Conservation (phyloP, 2,329 filamentous ascomycete genomes). For the Penicillium capsulatum region DNA sequence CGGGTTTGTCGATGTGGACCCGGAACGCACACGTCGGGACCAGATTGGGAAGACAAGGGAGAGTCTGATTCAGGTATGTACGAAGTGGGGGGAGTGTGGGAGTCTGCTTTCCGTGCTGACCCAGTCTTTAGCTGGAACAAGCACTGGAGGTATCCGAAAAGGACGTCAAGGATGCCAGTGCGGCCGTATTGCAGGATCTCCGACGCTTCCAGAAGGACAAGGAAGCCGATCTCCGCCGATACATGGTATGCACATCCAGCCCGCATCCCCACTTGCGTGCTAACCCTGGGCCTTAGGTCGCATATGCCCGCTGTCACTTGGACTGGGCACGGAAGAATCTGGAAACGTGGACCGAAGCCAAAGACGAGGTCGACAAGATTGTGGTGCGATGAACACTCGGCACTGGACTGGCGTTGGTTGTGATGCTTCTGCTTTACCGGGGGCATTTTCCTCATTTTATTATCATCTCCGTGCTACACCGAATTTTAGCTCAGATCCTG, state of each 20-base stretch:
- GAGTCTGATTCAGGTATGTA: constrained; percentile 60
- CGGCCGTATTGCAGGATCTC: constrained; percentile 81
- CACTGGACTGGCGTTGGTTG: neutral
- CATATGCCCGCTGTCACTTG: constrained; percentile 86
- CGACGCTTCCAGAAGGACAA: constrained; percentile 93
- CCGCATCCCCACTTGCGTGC: constrained; percentile 2
- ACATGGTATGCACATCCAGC: constrained; percentile 70
- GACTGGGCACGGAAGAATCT: constrained; percentile 91
- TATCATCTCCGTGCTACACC: too few species aligned
- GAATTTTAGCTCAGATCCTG: too few species aligned
- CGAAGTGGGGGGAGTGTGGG: too few species aligned
- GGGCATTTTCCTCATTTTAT: neutral
- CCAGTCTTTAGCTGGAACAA: constrained; percentile 69
- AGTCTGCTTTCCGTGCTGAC: too few species aligned
- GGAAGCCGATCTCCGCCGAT: constrained; percentile 85
- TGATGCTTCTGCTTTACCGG: neutral
- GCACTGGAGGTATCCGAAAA: constrained; percentile 81
- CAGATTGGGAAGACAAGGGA: constrained; percentile 95
- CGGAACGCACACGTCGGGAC: constrained; percentile 85
- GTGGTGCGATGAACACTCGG: constrained; percentile 38
- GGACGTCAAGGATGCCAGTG: constrained; percentile 89
- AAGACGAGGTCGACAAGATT: constrained; percentile 83
- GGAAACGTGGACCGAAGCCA: constrained; percentile 89
- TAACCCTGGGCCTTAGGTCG: constrained; percentile 55
- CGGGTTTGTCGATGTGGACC: constrained; percentile 92